phyloP scores from a whole-genome alignment of 1,139 yeast species.

The Geotrichum reessii region DNA sequence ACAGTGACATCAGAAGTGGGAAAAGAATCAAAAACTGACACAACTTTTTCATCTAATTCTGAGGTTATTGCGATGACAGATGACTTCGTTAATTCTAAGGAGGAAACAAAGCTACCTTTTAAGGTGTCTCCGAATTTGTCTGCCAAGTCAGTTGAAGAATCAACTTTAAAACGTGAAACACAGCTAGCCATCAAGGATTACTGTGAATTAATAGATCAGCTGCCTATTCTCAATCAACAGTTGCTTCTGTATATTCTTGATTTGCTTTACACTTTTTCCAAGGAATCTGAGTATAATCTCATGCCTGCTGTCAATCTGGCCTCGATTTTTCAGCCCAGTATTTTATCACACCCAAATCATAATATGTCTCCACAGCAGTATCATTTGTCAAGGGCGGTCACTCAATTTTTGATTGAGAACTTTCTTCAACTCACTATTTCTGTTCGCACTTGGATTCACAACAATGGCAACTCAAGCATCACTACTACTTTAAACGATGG shows the following conservation, averaged over 20 bases:
- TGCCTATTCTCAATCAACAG: slow-evolving; percentile 72
- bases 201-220: slow-evolving; percentile 56
- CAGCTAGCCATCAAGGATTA: slow-evolving; percentile 67
- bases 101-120: neutral
- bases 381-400: slow-evolving; percentile 77
- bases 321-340: slow-evolving; percentile 93
- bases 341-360: slow-evolving; percentile 85
- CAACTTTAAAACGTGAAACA: slow-evolving; percentile 44
- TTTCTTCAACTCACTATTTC: slow-evolving; percentile 35
- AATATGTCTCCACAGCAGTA: slow-evolving; percentile 90
- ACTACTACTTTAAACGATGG: neutral
- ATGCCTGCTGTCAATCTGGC: slow-evolving; percentile 94
- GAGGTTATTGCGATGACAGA: neutral
- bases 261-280: slow-evolving; percentile 77
- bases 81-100: neutral
- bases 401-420: slow-evolving; percentile 84
- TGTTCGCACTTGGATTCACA: slow-evolving; percentile 9
- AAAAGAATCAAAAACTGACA: neutral
- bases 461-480: neutral
- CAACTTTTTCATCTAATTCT: neutral
- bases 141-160: neutral
- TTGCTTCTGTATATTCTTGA: slow-evolving; percentile 84
- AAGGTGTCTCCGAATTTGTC: neutral
- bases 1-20: neutral
- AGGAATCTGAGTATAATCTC: slow-evolving; percentile 67